These are phyloP conservation scores for Leishmania tropica DNA, from an alignment of 208 protist species.

Conservation along the genomic window DNA sequence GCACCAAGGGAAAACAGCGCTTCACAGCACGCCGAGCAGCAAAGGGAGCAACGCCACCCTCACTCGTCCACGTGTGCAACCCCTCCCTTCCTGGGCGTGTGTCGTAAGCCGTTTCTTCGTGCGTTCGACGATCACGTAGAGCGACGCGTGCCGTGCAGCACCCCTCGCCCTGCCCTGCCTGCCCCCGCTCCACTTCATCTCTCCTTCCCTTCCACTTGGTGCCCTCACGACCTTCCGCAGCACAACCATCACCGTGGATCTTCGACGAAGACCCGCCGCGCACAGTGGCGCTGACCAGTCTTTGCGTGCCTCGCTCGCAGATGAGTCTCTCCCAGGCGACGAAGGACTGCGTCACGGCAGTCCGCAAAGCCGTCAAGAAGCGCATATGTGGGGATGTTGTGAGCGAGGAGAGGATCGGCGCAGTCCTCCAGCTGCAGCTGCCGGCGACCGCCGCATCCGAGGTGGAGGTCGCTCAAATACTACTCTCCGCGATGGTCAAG, in stretches of 20 bases:
- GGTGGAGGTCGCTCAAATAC: constrained; percentile 38
- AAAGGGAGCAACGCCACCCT: background rate
- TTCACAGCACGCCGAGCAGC: background rate
- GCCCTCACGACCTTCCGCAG: background rate
- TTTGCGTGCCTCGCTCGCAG: background rate
- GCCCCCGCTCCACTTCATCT: background rate
- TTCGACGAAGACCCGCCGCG: background rate
- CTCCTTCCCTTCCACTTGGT: background rate
- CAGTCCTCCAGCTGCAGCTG: constrained; percentile 50
- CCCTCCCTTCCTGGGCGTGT: too few species aligned
- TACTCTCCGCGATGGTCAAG: constrained; percentile 76
- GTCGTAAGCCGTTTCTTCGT: background rate
- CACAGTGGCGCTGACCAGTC: background rate
- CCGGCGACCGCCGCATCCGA: constrained; percentile 32
- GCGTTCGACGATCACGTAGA: background rate
- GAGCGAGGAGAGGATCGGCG: constrained; percentile 20
- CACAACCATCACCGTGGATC: background rate
- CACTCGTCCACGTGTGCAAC: background rate
- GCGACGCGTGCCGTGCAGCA: background rate
- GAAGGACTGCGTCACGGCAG: constrained; percentile 64
- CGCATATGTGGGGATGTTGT: constrained; percentile 43
- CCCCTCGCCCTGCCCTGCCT: background rate
- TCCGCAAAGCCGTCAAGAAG: constrained; percentile 66
- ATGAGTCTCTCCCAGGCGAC: constrained; percentile 40
- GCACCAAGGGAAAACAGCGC: background rate